Percentiles rank a stretch among this genome's conserved stretches.
Evolutionary conservation across 176 grass and related monocot species (phyloP).

Genomic region (Triticum turgidum): DNA sequence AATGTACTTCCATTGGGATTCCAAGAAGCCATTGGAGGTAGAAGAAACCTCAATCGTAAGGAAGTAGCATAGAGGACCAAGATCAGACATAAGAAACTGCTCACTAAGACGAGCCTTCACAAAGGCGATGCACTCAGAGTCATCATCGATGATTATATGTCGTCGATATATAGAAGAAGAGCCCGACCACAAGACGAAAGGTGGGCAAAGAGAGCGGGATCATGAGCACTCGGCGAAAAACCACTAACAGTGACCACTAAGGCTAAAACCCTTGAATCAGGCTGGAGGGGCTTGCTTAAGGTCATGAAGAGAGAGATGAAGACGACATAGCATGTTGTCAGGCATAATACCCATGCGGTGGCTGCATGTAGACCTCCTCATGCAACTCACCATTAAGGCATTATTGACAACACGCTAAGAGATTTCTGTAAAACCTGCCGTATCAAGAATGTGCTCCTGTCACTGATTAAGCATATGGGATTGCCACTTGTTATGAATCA

Average conservation of each 20-base stretch:
- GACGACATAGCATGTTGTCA: background rate
- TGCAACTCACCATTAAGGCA: background rate
- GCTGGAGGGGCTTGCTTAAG: background rate
- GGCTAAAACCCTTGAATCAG: background rate
- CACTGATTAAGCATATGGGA: background rate
- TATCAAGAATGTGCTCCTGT: background rate
- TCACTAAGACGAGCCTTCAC: background rate
- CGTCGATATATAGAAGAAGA: background rate
- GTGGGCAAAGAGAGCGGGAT: background rate
- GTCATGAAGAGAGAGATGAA: background rate
- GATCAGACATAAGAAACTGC: background rate
- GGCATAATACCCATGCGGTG: background rate
- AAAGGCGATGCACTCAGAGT: background rate
- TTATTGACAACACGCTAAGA: background rate
- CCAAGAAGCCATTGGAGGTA: background rate
- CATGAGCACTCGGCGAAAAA: background rate
- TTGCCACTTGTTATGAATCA: background rate
- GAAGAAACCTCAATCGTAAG: background rate
- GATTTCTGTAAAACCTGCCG: background rate
- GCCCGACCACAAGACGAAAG: background rate
- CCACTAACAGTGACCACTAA: background rate
- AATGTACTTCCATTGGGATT: background rate
- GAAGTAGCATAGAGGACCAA: background rate
- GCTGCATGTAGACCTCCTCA: background rate
- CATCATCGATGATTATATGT: background rate